Evolutionary conservation across 768 basidiomycete species (phyloP).

Genomic region (Rhizopogon sp.): DNA sequence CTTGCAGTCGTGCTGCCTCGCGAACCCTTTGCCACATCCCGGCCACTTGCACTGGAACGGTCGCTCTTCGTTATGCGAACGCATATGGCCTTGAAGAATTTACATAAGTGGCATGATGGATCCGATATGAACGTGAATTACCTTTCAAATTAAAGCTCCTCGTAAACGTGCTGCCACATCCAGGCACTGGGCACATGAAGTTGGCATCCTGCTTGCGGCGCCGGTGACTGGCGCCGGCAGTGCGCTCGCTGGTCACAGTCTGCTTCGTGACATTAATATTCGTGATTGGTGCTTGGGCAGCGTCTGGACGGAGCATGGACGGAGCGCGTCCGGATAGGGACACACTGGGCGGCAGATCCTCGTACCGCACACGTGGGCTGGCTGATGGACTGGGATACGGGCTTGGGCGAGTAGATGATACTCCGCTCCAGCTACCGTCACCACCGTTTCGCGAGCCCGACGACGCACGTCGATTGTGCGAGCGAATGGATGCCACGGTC

Average conservation of each 20-base stretch:
- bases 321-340: conserved; percentile 17
- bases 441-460: conserved; percentile 31
- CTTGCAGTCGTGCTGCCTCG: conserved; percentile 94
- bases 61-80: conserved; percentile 91
- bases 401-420: conserved; percentile 39
- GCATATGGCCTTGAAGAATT: conserved; percentile 66
- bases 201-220: conserved; percentile 85
- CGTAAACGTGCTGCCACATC: conserved; percentile 86
- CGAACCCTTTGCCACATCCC: conserved; percentile 92
- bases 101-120: conserved; percentile 8
- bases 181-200: conserved; percentile 77
- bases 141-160: conserved; percentile 92
- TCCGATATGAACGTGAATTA: conserved; percentile 25
- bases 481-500: conserved; percentile 30
- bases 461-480: conserved; percentile 38
- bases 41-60: conserved; percentile 96
- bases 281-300: conserved; percentile 1
- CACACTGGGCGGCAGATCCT: conserved; percentile 41
- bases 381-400: conserved; percentile 71
- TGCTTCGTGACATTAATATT: conserved; percentile 47
- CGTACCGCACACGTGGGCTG: conserved; percentile 50
- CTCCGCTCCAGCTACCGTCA: conserved; percentile 27
- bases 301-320: conserved; percentile 10
- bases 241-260: conserved; percentile 89
- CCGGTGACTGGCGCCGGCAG: conserved; percentile 80